Percentiles rank a stretch among this genome's conserved stretches.
Conservation (phyloP, 140 eudicot species). For the Stevia rebaudiana region DNA sequence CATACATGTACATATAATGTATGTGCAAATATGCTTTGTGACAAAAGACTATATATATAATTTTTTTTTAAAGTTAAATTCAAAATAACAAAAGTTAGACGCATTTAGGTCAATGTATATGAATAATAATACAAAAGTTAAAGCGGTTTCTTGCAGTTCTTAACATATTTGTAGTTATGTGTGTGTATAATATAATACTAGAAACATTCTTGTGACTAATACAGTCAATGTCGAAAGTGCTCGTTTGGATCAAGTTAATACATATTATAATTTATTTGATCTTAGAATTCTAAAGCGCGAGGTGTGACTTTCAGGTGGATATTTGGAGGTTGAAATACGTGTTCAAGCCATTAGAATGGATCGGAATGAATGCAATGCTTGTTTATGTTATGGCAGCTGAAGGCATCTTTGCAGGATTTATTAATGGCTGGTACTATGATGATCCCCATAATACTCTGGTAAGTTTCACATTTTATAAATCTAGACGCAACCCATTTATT, state of each 20-base stretch:
- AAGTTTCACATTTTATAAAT: constrained; percentile 15
- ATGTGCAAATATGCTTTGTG: too few relatives aligned
- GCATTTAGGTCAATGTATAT: too few relatives aligned
- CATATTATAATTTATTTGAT: neutral
- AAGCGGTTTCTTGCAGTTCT: too few relatives aligned
- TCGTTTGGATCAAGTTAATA: neutral
- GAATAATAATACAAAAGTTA: too few relatives aligned
- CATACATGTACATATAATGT: too few relatives aligned
- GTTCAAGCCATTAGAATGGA: constrained; percentile 80
- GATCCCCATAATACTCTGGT: constrained; percentile 67
- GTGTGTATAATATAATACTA: neutral
- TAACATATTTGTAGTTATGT: neutral
- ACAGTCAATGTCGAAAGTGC: neutral
- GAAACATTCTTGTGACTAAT: neutral
- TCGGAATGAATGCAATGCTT: constrained; percentile 92
- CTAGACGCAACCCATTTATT: neutral
- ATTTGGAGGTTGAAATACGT: constrained; percentile 33
- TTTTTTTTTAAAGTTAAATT: too few relatives aligned
- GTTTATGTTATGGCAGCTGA: constrained; percentile 91
- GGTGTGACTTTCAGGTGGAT: constrained; percentile 51
- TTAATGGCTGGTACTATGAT: constrained; percentile 86
- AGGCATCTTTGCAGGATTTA: constrained; percentile 84
- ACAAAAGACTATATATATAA: too few relatives aligned
- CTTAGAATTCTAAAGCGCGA: neutral
- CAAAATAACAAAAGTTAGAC: too few relatives aligned